phyloP scores from a whole-genome alignment of 306 rosid species.

The Prunus salicina region DNA sequence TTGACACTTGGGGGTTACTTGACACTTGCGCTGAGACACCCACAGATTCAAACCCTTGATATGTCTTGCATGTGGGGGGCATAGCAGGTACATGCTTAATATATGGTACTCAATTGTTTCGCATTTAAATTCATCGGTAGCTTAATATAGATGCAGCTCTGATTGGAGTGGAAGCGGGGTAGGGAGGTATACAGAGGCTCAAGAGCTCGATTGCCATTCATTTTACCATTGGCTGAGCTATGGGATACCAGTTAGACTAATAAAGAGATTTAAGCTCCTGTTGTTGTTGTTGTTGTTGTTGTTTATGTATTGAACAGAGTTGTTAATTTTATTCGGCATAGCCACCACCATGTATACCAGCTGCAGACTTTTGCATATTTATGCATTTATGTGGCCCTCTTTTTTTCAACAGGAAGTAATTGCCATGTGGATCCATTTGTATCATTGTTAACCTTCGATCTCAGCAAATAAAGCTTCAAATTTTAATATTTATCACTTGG shows the following conservation, averaged over 20 bases:
- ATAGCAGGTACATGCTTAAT: conserved; percentile 44
- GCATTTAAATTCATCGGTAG: conserved; percentile 30
- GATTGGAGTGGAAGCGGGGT: conserved; percentile 37
- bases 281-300: conserved; percentile 26
- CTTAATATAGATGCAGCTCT: conserved; percentile 44
- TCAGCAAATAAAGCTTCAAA: conserved; percentile 38
- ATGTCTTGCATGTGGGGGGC: conserved; percentile 16
- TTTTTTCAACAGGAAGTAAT: conserved; percentile 34
- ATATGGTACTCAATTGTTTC: conserved; percentile 24
- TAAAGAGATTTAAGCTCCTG: conserved; percentile 35
- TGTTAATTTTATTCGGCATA: conserved; percentile 28
- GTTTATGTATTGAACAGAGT: conserved; percentile 31
- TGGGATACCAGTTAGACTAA: conserved; percentile 42
- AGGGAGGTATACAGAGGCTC: conserved; percentile 47
- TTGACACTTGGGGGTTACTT: conserved; percentile 45
- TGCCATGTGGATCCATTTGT: conserved; percentile 34
- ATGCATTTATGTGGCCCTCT: conserved; percentile 30
- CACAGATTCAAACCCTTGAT: conserved; percentile 11
- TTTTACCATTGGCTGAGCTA: conserved; percentile 78
- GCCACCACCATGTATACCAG: conserved; percentile 30
- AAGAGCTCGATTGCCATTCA: conserved; percentile 68
- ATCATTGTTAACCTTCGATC: conserved; percentile 19
- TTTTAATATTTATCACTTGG: neutral
- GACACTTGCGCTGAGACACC: conserved; percentile 18
- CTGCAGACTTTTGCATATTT: conserved; percentile 44